Evolutionary conservation across 2,329 filamentous ascomycete genomes (phyloP).

Genomic region (Diaporthe nobilis): DNA sequence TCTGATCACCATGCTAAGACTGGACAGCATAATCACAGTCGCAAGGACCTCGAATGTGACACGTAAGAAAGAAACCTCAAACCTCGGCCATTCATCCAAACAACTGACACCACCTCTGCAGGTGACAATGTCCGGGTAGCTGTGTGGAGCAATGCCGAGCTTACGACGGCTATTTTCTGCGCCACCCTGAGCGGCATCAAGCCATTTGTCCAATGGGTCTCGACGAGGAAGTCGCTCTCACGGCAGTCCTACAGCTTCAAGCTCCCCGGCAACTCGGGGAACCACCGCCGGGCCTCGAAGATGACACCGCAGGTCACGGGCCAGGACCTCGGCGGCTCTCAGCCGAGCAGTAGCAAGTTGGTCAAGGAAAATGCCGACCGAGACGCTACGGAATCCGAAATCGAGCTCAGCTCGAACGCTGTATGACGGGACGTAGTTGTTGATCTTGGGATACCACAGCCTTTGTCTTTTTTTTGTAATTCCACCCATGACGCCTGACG

Average conservation of each 20-base stretch:
- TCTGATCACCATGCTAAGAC: background rate
- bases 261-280: background rate
- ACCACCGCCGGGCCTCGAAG: background rate
- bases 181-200: slow-evolving; percentile 17
- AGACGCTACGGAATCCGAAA: background rate
- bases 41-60: slow-evolving; percentile 4
- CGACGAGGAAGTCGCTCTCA: background rate
- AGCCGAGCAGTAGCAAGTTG: background rate
- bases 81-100: background rate
- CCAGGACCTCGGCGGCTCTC: background rate
- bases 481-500: background rate
- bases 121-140: slow-evolving; percentile 4
- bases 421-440: background rate
- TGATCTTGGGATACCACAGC: background rate
- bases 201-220: slow-evolving; percentile 18
- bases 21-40: background rate
- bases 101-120: background rate
- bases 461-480: background rate
- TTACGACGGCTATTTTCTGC: slow-evolving; percentile 10
- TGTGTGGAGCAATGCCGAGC: slow-evolving; percentile 17
- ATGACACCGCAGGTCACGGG: background rate
- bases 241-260: slow-evolving; percentile 9
- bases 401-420: background rate
- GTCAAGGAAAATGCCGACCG: background rate
- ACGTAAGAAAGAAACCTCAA: background rate